Evolutionary conservation across 306 rosid species (phyloP).

Genomic region (Pyrus communis): DNA sequence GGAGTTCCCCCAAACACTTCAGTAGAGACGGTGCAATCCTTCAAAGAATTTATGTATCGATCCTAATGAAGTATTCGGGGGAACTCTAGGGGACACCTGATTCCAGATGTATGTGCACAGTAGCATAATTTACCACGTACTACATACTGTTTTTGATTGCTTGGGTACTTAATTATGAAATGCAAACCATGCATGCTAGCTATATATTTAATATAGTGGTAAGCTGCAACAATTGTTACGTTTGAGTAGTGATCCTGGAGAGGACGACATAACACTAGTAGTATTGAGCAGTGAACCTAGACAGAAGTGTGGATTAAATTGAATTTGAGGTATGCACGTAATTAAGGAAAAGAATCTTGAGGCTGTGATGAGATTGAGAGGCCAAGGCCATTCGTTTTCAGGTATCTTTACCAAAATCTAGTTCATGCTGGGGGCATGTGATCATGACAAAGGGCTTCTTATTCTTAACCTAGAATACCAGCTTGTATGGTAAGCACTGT

Average conservation of each 20-base stretch:
- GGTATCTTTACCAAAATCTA: background rate
- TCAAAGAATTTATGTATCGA: no score
- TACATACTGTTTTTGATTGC: background rate
- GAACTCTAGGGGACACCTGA: constrained; percentile 28
- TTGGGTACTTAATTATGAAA: background rate
- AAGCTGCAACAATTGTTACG: background rate
- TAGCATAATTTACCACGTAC: background rate
- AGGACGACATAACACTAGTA: background rate
- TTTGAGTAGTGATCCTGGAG: background rate
- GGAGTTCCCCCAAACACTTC: constrained; percentile 20
- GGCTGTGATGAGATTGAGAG: background rate
- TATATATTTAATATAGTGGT: background rate
- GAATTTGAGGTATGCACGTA: background rate
- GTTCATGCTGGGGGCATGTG: background rate
- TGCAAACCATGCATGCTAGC: background rate
- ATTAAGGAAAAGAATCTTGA: background rate
- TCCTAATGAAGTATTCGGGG: constrained; percentile 23
- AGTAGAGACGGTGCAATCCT: background rate
- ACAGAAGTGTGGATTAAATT: background rate
- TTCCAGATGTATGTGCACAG: background rate
- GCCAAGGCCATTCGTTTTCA: background rate
- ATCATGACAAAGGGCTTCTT: background rate
- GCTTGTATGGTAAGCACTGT: background rate
- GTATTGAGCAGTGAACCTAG: constrained; percentile 7
- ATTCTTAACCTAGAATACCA: background rate